These are phyloP conservation scores for Periconia digitata DNA, from an alignment of 2,329 filamentous ascomycete species.

Conservation along the genomic window DNA sequence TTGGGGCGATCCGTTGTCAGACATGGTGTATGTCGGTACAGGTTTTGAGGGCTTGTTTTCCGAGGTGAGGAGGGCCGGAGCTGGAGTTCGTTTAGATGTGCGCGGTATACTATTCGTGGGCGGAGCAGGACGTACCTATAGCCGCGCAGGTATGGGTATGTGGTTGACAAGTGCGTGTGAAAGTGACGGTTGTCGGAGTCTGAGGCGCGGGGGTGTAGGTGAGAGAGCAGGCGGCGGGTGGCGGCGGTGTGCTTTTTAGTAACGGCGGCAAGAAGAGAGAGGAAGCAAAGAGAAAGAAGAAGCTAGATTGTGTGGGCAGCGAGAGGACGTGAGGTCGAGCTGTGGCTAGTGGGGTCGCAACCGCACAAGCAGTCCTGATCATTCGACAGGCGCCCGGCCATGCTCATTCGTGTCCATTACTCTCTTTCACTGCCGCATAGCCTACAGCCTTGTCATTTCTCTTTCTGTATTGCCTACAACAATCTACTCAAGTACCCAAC, in stretches of 20 bases:
- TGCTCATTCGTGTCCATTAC: too few species aligned
- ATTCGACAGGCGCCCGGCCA: too few species aligned
- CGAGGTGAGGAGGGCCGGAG: neutral
- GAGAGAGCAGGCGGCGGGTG: constrained; percentile 11
- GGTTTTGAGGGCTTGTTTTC: neutral
- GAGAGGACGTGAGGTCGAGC: constrained; percentile 26
- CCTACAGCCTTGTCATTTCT: too few species aligned
- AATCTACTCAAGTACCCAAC: constrained; percentile 1
- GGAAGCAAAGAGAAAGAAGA: constrained; percentile 13
- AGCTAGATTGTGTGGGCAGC: neutral
- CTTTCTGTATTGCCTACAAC: neutral
- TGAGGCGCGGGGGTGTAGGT: constrained; percentile 12
- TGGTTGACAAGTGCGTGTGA: too few species aligned
- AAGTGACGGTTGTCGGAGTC: constrained; percentile 11
- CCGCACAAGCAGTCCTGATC: too few species aligned
- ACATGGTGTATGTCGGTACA: constrained; percentile 31
- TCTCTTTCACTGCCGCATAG: too few species aligned
- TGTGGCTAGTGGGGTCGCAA: constrained; percentile 35
- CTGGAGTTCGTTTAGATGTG: neutral
- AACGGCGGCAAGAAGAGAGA: constrained; percentile 29
- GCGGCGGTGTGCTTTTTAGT: constrained; percentile 18
- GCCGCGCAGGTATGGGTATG: constrained; percentile 5
- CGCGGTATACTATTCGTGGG: neutral
- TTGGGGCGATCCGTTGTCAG: constrained; percentile 47
- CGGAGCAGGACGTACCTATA: constrained; percentile 21